phyloP scores from a whole-genome alignment of 495 filamentous ascomycete genomes.

The Echria macrotheca region DNA sequence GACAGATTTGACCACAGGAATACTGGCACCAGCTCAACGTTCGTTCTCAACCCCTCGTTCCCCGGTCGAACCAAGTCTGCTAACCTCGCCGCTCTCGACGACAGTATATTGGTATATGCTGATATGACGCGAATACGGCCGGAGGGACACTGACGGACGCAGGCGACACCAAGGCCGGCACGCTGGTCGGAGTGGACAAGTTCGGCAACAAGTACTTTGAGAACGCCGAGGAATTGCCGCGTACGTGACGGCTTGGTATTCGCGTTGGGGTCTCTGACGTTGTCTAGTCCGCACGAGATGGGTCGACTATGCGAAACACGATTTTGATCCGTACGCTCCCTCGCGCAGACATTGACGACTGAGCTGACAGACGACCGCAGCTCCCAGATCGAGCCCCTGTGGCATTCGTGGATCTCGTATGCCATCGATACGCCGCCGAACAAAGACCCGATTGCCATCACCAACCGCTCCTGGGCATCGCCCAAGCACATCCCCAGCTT shows the following conservation, averaged over 20 bases:
- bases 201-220: conserved; percentile 98
- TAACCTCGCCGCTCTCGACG: conserved; percentile 19
- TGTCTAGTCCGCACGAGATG: conserved; percentile 85
- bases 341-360: background rate
- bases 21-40: conserved; percentile 91
- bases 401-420: conserved; percentile 98
- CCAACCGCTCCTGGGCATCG: conserved; percentile 67
- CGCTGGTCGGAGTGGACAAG: conserved; percentile 75
- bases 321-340: conserved; percentile 70
- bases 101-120: conserved; percentile 70
- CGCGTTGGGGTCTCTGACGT: background rate
- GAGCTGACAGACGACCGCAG: conserved; percentile 31
- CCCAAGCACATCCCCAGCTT: conserved; percentile 65
- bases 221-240: conserved; percentile 89
- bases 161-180: conserved; percentile 97
- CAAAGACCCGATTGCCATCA: conserved; percentile 64
- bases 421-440: conserved; percentile 80
- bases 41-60: conserved; percentile 32
- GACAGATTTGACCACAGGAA: conserved; percentile 50
- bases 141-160: conserved; percentile 29
- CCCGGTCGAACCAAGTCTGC: conserved; percentile 8
- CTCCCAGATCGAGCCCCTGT: conserved; percentile 88
- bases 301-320: conserved; percentile 89
- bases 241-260: conserved; percentile 45
- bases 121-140: background rate